Evolutionary conservation across 208 protist genomes (phyloP).

Genomic region (Angomonas desouzai): DNA sequence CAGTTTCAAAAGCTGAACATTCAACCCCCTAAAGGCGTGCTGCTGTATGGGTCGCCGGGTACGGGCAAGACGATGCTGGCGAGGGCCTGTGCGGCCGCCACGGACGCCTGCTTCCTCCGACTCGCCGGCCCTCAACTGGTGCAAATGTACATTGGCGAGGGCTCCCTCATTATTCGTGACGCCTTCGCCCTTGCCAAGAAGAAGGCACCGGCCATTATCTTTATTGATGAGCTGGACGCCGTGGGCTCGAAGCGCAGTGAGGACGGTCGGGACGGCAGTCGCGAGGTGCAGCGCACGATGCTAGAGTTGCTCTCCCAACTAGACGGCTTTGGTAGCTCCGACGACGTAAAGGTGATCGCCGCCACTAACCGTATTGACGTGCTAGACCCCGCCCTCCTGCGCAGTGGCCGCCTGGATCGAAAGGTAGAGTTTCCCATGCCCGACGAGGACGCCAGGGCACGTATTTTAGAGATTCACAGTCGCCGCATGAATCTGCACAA

Average conservation of each 20-base stretch:
- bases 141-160: conserved; percentile 98
- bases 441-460: conserved; percentile 96
- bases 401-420: conserved; percentile 98
- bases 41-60: conserved; percentile 98
- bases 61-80: conserved; percentile 98
- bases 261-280: conserved; percentile 96
- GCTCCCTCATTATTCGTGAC: conserved; percentile 99
- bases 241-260: conserved; percentile 99
- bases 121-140: conserved; percentile 99
- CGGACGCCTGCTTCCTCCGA: conserved; percentile 99
- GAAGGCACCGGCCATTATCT: conserved; percentile 99
- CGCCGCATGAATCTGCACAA: conserved; percentile 97
- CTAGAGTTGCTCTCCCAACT: conserved; percentile 99
- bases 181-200: conserved; percentile 99
- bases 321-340: conserved; percentile 98
- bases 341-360: conserved; percentile 99
- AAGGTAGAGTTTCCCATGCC: conserved; percentile 99
- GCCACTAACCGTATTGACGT: conserved; percentile 99
- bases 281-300: conserved; percentile 99
- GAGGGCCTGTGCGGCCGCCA: conserved; percentile 98
- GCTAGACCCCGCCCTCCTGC: conserved; percentile 99
- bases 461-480: conserved; percentile 99
- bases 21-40: conserved; percentile 98
- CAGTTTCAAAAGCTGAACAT: conserved; percentile 98
- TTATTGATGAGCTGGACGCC: conserved; percentile 99